Evolutionary conservation across 192 early-diverging fungal genomes (phyloP).

Genomic region (Oehlia diaphana): DNA sequence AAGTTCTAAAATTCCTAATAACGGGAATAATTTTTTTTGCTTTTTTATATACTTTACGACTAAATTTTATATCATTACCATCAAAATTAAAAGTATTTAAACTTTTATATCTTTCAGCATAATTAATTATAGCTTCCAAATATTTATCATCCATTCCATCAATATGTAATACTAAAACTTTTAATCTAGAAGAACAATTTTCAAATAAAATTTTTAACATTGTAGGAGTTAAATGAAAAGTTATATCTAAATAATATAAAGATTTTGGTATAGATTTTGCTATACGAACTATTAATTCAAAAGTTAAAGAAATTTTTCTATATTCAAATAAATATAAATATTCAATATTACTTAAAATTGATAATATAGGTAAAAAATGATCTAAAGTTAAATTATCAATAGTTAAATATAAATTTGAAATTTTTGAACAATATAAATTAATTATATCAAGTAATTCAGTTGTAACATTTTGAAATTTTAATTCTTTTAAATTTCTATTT

Average conservation of each 20-base stretch:
- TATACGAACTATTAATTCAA: constrained; percentile 3
- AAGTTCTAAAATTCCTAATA: background rate
- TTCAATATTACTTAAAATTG: background rate
- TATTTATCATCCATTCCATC: background rate
- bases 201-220: background rate
- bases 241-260: constrained; percentile 1
- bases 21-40: background rate
- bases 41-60: background rate
- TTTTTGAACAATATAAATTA: background rate
- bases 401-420: background rate
- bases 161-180: background rate
- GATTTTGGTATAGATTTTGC: background rate
- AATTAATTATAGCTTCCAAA: background rate
- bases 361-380: background rate
- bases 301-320: background rate
- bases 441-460: background rate
- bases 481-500: constrained; percentile 8
- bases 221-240: background rate
- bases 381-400: background rate
- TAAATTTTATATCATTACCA: background rate
- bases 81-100: background rate
- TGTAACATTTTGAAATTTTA: background rate
- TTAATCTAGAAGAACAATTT: background rate
- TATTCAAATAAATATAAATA: background rate
- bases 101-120: background rate